phyloP scores from a whole-genome alignment of 2,329 filamentous ascomycete genomes.

The Geosmithia putterillii region DNA sequence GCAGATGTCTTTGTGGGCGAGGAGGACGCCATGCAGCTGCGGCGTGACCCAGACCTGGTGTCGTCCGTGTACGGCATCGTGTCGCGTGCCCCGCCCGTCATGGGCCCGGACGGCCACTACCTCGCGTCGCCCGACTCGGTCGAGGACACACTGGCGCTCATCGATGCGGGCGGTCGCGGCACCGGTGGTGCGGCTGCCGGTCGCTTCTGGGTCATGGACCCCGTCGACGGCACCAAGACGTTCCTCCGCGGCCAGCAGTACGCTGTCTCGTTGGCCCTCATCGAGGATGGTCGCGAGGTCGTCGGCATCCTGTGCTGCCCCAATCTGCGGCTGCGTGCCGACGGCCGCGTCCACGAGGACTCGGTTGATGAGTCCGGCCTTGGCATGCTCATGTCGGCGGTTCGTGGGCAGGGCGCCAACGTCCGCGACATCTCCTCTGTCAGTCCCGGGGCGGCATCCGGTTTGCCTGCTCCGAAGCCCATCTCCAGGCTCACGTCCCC shows the following conservation, averaged over 20 bases:
- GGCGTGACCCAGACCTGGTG: slow-evolving; percentile 31
- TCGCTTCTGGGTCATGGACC: slow-evolving; percentile 50
- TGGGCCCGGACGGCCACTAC: slow-evolving; percentile 5
- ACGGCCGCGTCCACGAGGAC: slow-evolving; percentile 21
- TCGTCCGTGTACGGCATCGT: slow-evolving; percentile 45
- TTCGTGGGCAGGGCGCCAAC: slow-evolving; percentile 16
- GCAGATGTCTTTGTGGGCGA: slow-evolving; percentile 48
- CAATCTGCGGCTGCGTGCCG: slow-evolving; percentile 29
- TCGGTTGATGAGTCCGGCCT: slow-evolving; percentile 17
- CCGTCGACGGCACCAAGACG: slow-evolving; percentile 51
- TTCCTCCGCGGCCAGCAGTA: slow-evolving; percentile 52
- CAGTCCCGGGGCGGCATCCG: slow-evolving; percentile 6
- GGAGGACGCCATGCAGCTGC: slow-evolving; percentile 41
- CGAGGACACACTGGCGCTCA: slow-evolving; percentile 47
- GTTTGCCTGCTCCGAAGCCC: slow-evolving; percentile 8
- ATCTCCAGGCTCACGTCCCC: slow-evolving; percentile 10
- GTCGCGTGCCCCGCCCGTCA: slow-evolving; percentile 8
- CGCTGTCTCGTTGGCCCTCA: slow-evolving; percentile 44
- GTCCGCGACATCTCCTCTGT: slow-evolving; percentile 12
- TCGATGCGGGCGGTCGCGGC: slow-evolving; percentile 41
- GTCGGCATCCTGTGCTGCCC: slow-evolving; percentile 51
- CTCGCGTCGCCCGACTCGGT: slow-evolving; percentile 27
- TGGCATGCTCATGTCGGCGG: slow-evolving; percentile 22
- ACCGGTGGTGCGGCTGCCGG: slow-evolving; percentile 17
- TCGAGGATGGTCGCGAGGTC: slow-evolving; percentile 43